Percentiles rank a stretch among this genome's conserved stretches.
These are phyloP conservation scores for Cystobasidium ongulense DNA, from an alignment of 768 basidiomycete genomes.

Conservation along the genomic window DNA sequence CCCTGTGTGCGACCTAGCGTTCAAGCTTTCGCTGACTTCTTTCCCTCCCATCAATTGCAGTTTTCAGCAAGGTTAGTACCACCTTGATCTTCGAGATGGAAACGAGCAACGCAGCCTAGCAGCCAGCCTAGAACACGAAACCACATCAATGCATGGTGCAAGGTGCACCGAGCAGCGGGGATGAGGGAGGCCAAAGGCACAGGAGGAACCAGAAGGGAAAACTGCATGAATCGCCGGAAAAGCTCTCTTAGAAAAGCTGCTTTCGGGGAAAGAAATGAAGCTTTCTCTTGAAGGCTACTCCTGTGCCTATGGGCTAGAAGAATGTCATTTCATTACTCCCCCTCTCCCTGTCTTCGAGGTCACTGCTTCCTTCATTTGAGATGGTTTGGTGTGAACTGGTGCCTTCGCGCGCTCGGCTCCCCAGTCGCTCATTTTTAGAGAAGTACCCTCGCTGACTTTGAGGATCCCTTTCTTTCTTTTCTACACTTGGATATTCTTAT, in stretches of 20 bases:
- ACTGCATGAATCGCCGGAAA: not conserved
- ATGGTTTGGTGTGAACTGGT: not conserved
- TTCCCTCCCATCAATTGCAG: not conserved
- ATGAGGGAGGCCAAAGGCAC: not conserved
- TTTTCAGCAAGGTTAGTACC: not conserved
- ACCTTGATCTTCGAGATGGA: not conserved
- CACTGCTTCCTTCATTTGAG: slow-evolving; percentile 9
- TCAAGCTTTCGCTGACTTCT: not conserved
- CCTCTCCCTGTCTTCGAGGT: slow-evolving; percentile 19
- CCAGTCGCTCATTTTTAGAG: not conserved
- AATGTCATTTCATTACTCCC: not conserved
- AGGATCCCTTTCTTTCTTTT: not conserved
- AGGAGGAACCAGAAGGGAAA: not conserved
- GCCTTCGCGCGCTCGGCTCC: not conserved
- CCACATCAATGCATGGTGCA: not conserved
- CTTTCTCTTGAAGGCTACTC: not conserved
- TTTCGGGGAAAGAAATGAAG: not conserved
- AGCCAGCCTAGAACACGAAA: not conserved
- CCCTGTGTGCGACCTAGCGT: not conserved
- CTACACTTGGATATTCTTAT: not conserved
- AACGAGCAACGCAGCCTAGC: not conserved
- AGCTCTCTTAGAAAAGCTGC: not conserved
- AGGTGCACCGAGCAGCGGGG: not conserved
- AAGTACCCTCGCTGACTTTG: slow-evolving; percentile 13
- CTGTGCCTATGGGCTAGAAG: not conserved